Base-by-base conservation (phyloP, 257 asterid genomes). In the Nicotiana otophora region DNA sequence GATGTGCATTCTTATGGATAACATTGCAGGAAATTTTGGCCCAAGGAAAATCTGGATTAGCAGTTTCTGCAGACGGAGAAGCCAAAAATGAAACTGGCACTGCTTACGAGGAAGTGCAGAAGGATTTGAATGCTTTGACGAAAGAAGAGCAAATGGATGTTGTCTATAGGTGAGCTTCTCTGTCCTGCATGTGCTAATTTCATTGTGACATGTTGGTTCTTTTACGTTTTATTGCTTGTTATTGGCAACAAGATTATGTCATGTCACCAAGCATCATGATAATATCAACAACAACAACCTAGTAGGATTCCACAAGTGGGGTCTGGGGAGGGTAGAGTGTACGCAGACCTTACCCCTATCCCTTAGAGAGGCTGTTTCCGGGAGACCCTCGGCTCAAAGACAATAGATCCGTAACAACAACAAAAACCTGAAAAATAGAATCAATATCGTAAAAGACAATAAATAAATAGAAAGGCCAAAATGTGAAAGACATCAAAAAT, bases 101-200 rank as follows among this genome's bases (percentile, higher is more conserved):
- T 82, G 68, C 88, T 64, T 92, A 84, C 82, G 94, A 90, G 90
- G 82, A 90, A 84, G 90, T 96, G 82, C 87, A 86, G 91, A 94
- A 92, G 89, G 97, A 96, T 88, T 62, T 90, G 69, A 90, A 87
- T 87, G 92, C 97, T 60, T 84, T 96, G 81, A 90, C 98, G 11
- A 88, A 80, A 86, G 98, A 96, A 89, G 99, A 96, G 87, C 98
- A 94, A 77, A 94, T 94, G 97, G 96, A 91, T 90, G 91, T 90
- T 26, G 92, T 96, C 79, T 86, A 86, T 84, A 93, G 97, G 99
- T 94, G 83, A 87, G 92, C 65, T 62, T 81, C 81, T 75, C 10
- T 80, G 78, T 31, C 79, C 78, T 77, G 64, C 76, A 61, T 72
- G 12, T 72, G 2, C 36, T 46, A 46, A 15, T 72, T 46, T 72